Evolutionary conservation across 1,284 basidiomycete genomes (phyloP), one percentile per base, ranked within the genome.

Genomic region (Trametes hirsuta): DNA sequence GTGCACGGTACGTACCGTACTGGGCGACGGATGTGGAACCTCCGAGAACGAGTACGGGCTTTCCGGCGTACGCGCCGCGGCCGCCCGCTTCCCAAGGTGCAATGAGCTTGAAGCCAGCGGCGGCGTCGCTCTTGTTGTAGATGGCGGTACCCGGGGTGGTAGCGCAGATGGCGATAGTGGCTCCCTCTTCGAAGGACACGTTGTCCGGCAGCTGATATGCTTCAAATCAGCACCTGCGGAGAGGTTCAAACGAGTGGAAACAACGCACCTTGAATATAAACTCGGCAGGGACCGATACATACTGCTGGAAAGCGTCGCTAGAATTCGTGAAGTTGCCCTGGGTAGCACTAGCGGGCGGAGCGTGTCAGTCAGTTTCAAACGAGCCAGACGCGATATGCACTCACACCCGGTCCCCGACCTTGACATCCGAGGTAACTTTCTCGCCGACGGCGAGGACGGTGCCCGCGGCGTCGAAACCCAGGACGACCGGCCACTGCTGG

Each of bases 381-480:
- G 3, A 15, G 41, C 12, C 41, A 42, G 25, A 25, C 4, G 24
- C 18, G 12, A 15, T 10, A 12, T 25, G 10, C 18, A 18, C 30
- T 66, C 71, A 84, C 84, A 89, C 82, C 68, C 79, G 76, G 68
- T 90, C 85, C 2, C 87, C 86, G 40, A 81, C 77, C 47, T 75
- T 72, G 68, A 86, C 77, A 39, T 75, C 72, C 2, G 75, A 74
- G 15, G 30, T 30, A 30, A 87, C 84, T 0, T 77, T 81, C 47
- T 76, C 75, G 6, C 86, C 86, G 39, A 88, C 69, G 48, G 77
- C 75, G 21, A 79, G 80, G 21, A 90, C 80, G 3, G 79, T 74
- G 11, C 88, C 88, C 34, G 82, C 80, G 48, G 80, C 80, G 66
- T 91, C 88, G 18, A 73, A 77, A 5, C 88, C 88, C 11, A 84